These are phyloP conservation scores for Plasmodium ovale DNA, from an alignment of 169 alveolate genomes.

Conservation along the genomic window DNA sequence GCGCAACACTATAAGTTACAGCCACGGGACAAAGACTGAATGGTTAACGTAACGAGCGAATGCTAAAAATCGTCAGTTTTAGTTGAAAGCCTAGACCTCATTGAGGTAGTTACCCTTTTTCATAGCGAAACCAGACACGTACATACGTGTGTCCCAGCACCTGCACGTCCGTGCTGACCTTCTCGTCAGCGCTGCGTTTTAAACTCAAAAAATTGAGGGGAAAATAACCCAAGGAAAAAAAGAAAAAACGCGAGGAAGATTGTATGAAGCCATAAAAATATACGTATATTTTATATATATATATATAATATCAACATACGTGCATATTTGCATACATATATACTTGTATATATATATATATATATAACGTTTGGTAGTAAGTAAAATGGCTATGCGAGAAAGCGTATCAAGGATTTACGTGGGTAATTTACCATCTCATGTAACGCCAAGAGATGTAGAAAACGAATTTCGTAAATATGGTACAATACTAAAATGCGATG, in stretches of 20 bases:
- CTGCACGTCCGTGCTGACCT: no score
- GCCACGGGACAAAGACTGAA: no score
- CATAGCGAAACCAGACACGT: neutral
- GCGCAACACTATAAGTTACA: no score
- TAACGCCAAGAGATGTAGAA: constrained; percentile 86
- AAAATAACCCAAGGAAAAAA: no score
- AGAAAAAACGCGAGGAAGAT: no score
- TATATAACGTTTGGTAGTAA: no score
- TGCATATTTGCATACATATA: neutral
- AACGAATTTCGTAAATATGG: constrained; percentile 89
- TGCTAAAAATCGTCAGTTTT: neutral
- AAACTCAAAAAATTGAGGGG: no score
- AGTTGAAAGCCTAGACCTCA: neutral
- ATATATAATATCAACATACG: neutral
- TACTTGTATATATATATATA: neutral
- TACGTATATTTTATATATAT: neutral
- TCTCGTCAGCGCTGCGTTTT: no score
- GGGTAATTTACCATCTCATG: constrained; percentile 88
- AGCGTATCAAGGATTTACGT: constrained; percentile 86
- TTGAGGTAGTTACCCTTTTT: neutral
- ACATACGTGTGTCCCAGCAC: neutral
- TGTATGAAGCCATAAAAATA: no score
- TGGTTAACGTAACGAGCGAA: neutral
- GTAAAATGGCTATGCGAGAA: constrained; percentile 73
- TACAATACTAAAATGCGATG: constrained; percentile 81